A percentile compares a stretch with the other conserved stretches of the same genome.
Conservation (phyloP, 2,329 filamentous ascomycete species). For the Pseudogymnoascus sp. region DNA sequence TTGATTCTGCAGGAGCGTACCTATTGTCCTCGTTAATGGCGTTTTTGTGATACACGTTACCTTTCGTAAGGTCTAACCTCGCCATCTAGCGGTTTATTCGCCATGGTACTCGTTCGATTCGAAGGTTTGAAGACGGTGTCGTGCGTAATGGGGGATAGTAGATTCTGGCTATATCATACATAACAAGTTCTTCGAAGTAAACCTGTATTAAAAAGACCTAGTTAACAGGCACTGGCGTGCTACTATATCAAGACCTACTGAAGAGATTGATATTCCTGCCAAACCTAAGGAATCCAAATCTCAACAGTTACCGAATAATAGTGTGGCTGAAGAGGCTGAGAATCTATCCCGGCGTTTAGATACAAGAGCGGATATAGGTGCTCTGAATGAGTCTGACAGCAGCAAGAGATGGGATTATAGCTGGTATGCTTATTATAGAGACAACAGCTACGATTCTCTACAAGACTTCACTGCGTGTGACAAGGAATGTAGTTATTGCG, state of each 20-base stretch:
- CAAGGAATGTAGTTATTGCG: background rate
- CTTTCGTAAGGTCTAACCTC: background rate
- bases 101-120: background rate
- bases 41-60: background rate
- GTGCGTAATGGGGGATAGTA: background rate
- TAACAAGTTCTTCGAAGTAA: slow-evolving; percentile 41
- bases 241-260: slow-evolving; percentile 34
- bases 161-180: slow-evolving; percentile 21
- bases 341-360: background rate
- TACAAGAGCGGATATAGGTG: background rate
- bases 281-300: background rate
- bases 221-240: slow-evolving; percentile 37
- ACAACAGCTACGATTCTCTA: background rate
- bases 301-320: background rate
- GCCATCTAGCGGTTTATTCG: background rate
- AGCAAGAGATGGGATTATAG: background rate
- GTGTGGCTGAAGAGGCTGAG: background rate
- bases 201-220: slow-evolving; percentile 40
- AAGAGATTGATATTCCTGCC: slow-evolving; percentile 29
- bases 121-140: background rate
- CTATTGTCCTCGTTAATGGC: background rate
- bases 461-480: background rate
- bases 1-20: background rate
- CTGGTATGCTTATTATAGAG: background rate
- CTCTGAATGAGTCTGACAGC: background rate